Evolutionary conservation across 495 filamentous ascomycete species (phyloP).

Genomic region (Xylaria sp.): DNA sequence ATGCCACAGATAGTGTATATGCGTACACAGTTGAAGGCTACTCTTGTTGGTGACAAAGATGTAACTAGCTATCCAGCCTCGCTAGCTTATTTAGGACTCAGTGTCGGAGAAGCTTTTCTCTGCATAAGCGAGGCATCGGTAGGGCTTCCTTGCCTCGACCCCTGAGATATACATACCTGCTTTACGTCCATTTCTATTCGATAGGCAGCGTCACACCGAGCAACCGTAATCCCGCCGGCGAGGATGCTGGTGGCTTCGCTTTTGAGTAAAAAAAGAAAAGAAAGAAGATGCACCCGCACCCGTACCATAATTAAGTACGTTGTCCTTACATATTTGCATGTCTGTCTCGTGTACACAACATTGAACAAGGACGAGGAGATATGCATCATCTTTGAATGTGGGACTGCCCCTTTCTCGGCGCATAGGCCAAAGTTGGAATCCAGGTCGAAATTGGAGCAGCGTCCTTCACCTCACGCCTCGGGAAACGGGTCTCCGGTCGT

Average conservation of each 20-base stretch:
- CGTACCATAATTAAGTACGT: not conserved
- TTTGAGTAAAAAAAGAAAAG: not conserved
- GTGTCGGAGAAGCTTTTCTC: conserved; percentile 15
- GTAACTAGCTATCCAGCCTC: not conserved
- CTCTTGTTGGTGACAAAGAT: not conserved
- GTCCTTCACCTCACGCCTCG: conserved; percentile 21
- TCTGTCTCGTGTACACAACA: not conserved
- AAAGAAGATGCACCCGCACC: not conserved
- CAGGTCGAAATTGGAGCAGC: not conserved
- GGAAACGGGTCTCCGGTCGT: conserved; percentile 19
- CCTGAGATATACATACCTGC: conserved; percentile 4
- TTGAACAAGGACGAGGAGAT: not conserved
- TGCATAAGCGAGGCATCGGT: conserved; percentile 21
- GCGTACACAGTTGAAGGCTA: not conserved
- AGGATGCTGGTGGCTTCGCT: not conserved
- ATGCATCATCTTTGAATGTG: conserved; percentile 4
- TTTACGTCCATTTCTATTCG: not conserved
- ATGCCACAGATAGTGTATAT: not conserved
- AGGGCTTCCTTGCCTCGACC: conserved; percentile 2
- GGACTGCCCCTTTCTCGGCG: conserved; percentile 25
- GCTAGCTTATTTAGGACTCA: not conserved
- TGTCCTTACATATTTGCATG: not conserved
- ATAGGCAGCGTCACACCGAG: conserved; percentile 2
- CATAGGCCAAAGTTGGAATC: conserved; percentile 9
- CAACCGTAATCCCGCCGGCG: not conserved